Evolutionary conservation across 148 eudicot genomes (phyloP).

Genomic region (Silene latifolia): DNA sequence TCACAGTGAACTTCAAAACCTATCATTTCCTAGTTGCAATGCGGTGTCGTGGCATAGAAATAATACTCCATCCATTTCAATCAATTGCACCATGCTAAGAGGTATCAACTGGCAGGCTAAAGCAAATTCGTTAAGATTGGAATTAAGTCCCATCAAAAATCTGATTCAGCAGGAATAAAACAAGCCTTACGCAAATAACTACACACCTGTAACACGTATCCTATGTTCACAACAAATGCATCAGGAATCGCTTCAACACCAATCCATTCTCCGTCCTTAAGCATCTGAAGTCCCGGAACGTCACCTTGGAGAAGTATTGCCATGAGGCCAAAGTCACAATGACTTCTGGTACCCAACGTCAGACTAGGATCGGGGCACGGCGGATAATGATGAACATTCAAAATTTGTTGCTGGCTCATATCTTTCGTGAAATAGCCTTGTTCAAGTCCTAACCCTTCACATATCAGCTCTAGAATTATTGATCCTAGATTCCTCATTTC

Average conservation of each 20-base stretch:
- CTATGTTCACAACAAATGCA: slow-evolving; percentile 54
- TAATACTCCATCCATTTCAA: no score
- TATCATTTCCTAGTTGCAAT: no score
- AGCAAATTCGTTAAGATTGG: no score
- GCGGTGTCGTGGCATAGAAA: no score
- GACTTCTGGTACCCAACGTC: slow-evolving; percentile 46
- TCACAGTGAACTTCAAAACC: no score
- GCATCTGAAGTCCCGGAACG: slow-evolving; percentile 54
- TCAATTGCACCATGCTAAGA: no score
- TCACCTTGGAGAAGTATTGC: slow-evolving; percentile 50
- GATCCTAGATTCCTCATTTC: slow-evolving; percentile 36
- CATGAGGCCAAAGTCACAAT: slow-evolving; percentile 50
- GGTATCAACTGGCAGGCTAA: no score
- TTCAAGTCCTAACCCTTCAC: slow-evolving; percentile 63
- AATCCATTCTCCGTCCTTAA: slow-evolving; percentile 51
- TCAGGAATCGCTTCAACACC: slow-evolving; percentile 46
- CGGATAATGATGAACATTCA: slow-evolving; percentile 50
- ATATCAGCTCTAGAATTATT: slow-evolving; percentile 49
- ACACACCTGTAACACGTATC: slow-evolving; percentile 51
- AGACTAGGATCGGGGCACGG: slow-evolving; percentile 74
- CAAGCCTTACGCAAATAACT: background rate
- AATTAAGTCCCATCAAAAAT: background rate
- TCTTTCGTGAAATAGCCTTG: slow-evolving; percentile 34
- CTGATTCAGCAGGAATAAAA: background rate
- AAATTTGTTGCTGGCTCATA: slow-evolving; percentile 32